Conservation (phyloP, 371 early-diverging fungal species). For the Homolaphlyctis polyrhiza region DNA sequence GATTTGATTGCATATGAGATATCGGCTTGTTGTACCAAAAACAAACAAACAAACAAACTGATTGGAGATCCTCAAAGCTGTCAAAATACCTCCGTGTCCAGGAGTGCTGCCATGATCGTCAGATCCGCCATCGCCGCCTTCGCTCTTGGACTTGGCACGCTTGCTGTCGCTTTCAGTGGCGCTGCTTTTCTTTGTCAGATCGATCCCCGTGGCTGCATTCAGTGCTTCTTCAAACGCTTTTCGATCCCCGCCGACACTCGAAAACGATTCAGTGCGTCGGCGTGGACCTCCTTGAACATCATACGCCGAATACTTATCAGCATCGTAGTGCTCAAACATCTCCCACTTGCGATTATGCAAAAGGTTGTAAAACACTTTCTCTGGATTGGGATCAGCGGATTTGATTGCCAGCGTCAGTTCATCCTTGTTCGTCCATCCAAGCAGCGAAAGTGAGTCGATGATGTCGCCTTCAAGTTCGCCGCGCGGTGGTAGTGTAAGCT, state of each 20-base stretch:
- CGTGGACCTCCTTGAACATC: conserved; percentile 26
- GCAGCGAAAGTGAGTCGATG: conserved; percentile 31
- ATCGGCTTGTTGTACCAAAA: too few species aligned
- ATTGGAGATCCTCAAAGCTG: too few species aligned
- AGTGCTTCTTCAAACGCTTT: conserved; percentile 7
- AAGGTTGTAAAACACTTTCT: conserved; percentile 60
- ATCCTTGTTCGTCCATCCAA: conserved; percentile 42
- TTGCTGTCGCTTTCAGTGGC: conserved; percentile 6
- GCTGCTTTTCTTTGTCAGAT: not conserved
- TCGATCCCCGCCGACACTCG: conserved; percentile 6
- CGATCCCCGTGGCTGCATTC: too few species aligned
- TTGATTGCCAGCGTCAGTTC: conserved; percentile 12
- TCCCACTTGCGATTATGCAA: conserved; percentile 50
- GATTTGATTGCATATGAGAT: too few species aligned
- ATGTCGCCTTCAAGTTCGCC: conserved; percentile 26
- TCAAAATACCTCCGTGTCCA: too few species aligned
- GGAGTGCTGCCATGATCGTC: too few species aligned
- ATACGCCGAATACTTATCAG: conserved; percentile 2
- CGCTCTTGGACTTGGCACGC: not conserved
- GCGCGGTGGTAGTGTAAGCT: not conserved
- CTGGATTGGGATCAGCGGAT: conserved; percentile 22
- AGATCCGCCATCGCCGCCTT: too few species aligned
- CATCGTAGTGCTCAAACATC: conserved; percentile 42
- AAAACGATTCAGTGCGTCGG: conserved; percentile 26
- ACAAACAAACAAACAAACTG: too few species aligned